Evolutionary conservation across 202 grass and related monocot genomes (phyloP), one percentile per base, ranked within the genome.

Genomic region (Musa balbisiana): DNA sequence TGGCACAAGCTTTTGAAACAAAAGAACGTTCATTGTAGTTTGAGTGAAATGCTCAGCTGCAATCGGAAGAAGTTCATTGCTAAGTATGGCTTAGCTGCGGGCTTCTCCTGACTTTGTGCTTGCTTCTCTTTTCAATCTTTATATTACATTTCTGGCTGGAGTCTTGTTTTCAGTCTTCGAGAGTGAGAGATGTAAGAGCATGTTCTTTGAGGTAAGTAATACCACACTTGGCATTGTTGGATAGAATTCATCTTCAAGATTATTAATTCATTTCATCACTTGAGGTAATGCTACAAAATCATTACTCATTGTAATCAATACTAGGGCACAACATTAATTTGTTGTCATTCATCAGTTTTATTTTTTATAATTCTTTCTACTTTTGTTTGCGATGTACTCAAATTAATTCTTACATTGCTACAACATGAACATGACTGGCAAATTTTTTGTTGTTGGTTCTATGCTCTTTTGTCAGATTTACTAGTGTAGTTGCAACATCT

Each of bases 11-110:
- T 93, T 62, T 68, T 99, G 58, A 92, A 94, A 69, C 67, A 92
- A 83, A 90, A 53, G 27, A 90, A 90, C 58, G 72, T 87, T 14
- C 83, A 77, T 49, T 91, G 90, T 84, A 92, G 88, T 77, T 87
- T 97, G n/a, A 93, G 86, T 69, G 94, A 93, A 83, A 96, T 96
- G 92, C 84, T 92, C 17, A 81, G 85, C 68, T 96, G 85, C 71
- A 92, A 90, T 77, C 86, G 89, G 79, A 91, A 91, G 84, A 91
- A 91, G 50, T 93, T 98, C 79, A 77, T 84, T 10, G 80, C 91
- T 50, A 90, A 90, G 65, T 99, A 87, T 64, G 86, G 91, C 24
- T 78, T 85, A 78, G 49, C 10, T 62, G 69, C 5, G 51, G 78
- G 56, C 2, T 76, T 63, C 26, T 56, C 16, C 15, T 54, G 51